These are phyloP conservation scores for Rosa persica DNA, from an alignment of 306 rosid genomes.

Conservation along the genomic window DNA sequence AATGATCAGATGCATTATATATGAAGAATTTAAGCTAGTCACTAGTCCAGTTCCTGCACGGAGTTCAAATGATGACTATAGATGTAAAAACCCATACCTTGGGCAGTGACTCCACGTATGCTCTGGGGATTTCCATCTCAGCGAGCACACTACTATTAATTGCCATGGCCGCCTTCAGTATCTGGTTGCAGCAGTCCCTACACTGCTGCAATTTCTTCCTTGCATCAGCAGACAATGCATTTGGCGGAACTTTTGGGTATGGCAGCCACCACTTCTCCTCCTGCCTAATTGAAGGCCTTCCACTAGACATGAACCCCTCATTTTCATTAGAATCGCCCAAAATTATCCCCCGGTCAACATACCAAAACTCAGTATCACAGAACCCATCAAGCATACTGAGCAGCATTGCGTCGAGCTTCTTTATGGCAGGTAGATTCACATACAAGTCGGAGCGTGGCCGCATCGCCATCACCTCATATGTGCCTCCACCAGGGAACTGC, in stretches of 20 bases:
- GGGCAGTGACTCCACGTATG: constrained; percentile 69
- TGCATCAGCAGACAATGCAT: constrained; percentile 63
- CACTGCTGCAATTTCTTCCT: constrained; percentile 94
- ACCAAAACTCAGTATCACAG: constrained; percentile 67
- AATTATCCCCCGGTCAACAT: constrained; percentile 69
- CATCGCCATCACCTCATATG: constrained; percentile 80
- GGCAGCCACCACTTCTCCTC: constrained; percentile 99
- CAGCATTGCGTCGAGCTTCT: constrained; percentile 85
- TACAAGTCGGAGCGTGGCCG: constrained; percentile 81
- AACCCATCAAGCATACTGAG: constrained; percentile 85
- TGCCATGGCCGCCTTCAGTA: constrained; percentile 87
- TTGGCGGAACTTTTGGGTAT: constrained; percentile 76
- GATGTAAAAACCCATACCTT: constrained; percentile 48
- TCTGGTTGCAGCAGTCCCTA: constrained; percentile 86
- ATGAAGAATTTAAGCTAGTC: background rate
- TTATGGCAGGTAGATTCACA: constrained; percentile 79
- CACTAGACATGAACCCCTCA: constrained; percentile 41
- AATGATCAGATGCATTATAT: background rate
- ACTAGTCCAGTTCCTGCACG: background rate
- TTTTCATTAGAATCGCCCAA: constrained; percentile 62
- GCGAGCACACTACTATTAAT: constrained; percentile 80
- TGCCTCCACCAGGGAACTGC: constrained; percentile 88
- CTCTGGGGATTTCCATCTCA: constrained; percentile 86
- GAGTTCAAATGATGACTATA: background rate
- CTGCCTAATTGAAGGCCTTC: constrained; percentile 87